phyloP scores from a whole-genome alignment of 129 eudicot genomes.

The Chrysanthemum seticuspe region DNA sequence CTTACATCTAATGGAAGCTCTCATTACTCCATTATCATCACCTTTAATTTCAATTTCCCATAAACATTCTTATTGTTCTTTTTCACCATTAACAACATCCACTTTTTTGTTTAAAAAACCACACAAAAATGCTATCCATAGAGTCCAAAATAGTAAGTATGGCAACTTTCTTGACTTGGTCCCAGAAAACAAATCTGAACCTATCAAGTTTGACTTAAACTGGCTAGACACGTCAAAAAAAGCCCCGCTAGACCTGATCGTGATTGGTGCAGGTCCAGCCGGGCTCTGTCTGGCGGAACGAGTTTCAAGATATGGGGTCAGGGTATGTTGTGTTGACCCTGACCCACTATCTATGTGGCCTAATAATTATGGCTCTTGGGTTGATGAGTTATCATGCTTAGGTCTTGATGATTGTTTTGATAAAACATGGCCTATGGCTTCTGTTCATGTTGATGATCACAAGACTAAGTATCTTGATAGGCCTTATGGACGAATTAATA shows the following conservation, averaged over 20 bases:
- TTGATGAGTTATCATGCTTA: slow-evolving; percentile 65
- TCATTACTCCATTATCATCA: slow-evolving; percentile 38
- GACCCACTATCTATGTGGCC: slow-evolving; percentile 78
- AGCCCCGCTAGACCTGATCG: slow-evolving; percentile 44
- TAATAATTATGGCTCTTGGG: slow-evolving; percentile 82
- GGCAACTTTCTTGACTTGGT: slow-evolving; percentile 67
- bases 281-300: slow-evolving; percentile 71
- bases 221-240: slow-evolving; percentile 47
- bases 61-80: slow-evolving; percentile 6
- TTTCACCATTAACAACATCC: slow-evolving; percentile 26
- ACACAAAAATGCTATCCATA: slow-evolving; percentile 18
- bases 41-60: slow-evolving; percentile 26
- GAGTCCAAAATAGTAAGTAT: slow-evolving; percentile 38
- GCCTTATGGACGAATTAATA: slow-evolving; percentile 55
- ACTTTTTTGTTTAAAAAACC: slow-evolving; percentile 26
- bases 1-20: slow-evolving; percentile 47
- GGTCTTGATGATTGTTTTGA: slow-evolving; percentile 70
- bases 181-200: slow-evolving; percentile 48
- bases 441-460: slow-evolving; percentile 46
- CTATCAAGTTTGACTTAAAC: slow-evolving; percentile 43
- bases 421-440: slow-evolving; percentile 71
- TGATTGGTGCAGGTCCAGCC: slow-evolving; percentile 83
- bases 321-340: slow-evolving; percentile 76
- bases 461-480: slow-evolving; percentile 70
- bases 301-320: slow-evolving; percentile 49